Conservation (phyloP, 75 land plant species). For the Picea glauca region DNA sequence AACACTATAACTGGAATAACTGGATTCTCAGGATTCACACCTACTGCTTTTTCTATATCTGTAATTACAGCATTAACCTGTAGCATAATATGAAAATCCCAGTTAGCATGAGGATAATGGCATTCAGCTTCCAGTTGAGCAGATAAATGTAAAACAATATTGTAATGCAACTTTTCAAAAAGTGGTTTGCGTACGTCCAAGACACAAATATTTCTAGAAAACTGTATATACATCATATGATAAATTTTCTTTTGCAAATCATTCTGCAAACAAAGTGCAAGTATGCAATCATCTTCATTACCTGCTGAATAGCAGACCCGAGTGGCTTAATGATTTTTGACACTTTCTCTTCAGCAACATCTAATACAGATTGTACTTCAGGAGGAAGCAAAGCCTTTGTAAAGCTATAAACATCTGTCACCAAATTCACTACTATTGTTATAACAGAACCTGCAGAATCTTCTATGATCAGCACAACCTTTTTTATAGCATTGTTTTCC, state of each 20-base stretch:
- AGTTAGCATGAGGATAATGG: neutral
- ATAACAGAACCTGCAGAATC: slow-evolving; percentile 35
- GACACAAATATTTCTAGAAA: neutral
- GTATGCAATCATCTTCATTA: slow-evolving; percentile 13
- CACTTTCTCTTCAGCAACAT: slow-evolving; percentile 48
- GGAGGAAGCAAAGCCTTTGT: slow-evolving; percentile 65
- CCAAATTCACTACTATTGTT: slow-evolving; percentile 24
- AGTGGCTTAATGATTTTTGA: slow-evolving; percentile 43
- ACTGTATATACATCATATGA: neutral
- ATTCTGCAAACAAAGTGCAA: neutral
- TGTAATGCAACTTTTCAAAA: neutral
- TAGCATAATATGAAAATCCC: neutral
- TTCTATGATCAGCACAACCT: slow-evolving; percentile 50
- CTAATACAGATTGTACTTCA: slow-evolving; percentile 46
- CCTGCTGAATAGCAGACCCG: slow-evolving; percentile 58
- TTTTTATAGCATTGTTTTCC: slow-evolving; percentile 60
- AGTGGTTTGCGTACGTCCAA: neutral
- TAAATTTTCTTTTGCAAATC: slow-evolving; percentile 5
- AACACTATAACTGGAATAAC: slow-evolving; percentile 62
- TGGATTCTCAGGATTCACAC: slow-evolving; percentile 87
- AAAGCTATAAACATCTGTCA: slow-evolving; percentile 50
- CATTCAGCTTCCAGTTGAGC: neutral
- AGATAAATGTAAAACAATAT: neutral
- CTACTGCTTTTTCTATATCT: slow-evolving; percentile 54
- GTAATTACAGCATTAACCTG: slow-evolving; percentile 57